A percentile compares a stretch with the other conserved stretches of the same genome.
Evolutionary conservation across 768 basidiomycete genomes (phyloP).

Genomic region (Boletus rubescentipes): DNA sequence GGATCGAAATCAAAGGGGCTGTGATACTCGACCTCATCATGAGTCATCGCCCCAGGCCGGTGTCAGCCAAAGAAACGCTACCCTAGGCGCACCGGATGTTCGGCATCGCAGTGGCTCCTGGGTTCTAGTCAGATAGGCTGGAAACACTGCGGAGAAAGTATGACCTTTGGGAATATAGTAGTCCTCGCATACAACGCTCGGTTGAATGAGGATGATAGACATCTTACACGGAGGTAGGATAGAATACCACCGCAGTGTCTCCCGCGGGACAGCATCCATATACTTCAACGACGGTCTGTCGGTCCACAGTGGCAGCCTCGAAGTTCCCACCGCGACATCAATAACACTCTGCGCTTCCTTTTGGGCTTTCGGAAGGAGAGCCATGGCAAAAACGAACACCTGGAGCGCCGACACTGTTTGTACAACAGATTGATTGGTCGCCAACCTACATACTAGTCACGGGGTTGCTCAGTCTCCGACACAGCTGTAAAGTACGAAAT

Average conservation of each 20-base stretch:
- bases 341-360: conserved; percentile 30
- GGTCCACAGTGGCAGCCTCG: conserved; percentile 26
- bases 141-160: background rate
- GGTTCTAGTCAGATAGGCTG: background rate
- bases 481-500: conserved; percentile 8
- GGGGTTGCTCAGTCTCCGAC: conserved; percentile 13
- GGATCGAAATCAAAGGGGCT: conserved; percentile 34
- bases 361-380: conserved; percentile 29
- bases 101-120: conserved; percentile 23
- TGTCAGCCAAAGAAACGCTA: background rate
- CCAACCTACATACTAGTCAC: background rate
- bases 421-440: background rate
- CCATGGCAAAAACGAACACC: conserved; percentile 37
- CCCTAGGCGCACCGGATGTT: conserved; percentile 29
- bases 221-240: conserved; percentile 24
- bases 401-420: conserved; percentile 28
- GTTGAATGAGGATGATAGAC: background rate
- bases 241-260: conserved; percentile 28
- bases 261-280: conserved; percentile 28
- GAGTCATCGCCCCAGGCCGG: conserved; percentile 32
- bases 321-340: conserved; percentile 25
- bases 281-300: conserved; percentile 30
- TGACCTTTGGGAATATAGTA: conserved; percentile 29
- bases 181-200: conserved; percentile 11
- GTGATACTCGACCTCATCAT: conserved; percentile 33